These are phyloP conservation scores for Suillus clintonianus DNA, from an alignment of 768 basidiomycete genomes.

Conservation along the genomic window DNA sequence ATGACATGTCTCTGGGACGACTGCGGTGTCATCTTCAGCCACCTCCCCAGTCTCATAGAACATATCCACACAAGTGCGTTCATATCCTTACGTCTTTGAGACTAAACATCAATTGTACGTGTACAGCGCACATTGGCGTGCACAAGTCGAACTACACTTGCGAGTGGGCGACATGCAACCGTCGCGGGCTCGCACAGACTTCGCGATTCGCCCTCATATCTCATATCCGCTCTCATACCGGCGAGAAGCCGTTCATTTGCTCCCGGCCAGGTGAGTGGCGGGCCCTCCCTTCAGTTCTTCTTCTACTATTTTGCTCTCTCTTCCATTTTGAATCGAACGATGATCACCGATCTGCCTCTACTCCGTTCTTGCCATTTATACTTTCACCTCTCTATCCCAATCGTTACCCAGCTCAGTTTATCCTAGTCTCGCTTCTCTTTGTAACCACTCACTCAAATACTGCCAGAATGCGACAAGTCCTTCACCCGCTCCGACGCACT, in stretches of 20 bases:
- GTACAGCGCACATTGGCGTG: slow-evolving; percentile 75
- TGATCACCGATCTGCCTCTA: neutral
- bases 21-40: slow-evolving; percentile 72
- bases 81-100: neutral
- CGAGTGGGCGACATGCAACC: slow-evolving; percentile 82
- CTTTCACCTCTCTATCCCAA: neutral
- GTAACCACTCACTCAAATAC: neutral
- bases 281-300: neutral
- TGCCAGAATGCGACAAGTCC: slow-evolving; percentile 86
- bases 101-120: neutral
- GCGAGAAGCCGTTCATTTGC: slow-evolving; percentile 92
- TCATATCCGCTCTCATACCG: slow-evolving; percentile 90
- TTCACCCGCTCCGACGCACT: slow-evolving; percentile 95
- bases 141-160: slow-evolving; percentile 87
- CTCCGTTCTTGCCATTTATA: neutral
- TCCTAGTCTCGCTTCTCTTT: neutral
- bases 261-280: slow-evolving; percentile 64
- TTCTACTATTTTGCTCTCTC: neutral
- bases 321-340: slow-evolving; percentile 9
- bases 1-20: slow-evolving; percentile 85
- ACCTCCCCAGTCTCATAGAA: slow-evolving; percentile 73
- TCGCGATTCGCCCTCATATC: slow-evolving; percentile 89
- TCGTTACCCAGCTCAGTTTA: neutral
- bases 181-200: slow-evolving; percentile 82
- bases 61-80: slow-evolving; percentile 80